Base-by-base conservation (phyloP, 2,329 filamentous ascomycete species). In the Diaporthe sp. region DNA sequence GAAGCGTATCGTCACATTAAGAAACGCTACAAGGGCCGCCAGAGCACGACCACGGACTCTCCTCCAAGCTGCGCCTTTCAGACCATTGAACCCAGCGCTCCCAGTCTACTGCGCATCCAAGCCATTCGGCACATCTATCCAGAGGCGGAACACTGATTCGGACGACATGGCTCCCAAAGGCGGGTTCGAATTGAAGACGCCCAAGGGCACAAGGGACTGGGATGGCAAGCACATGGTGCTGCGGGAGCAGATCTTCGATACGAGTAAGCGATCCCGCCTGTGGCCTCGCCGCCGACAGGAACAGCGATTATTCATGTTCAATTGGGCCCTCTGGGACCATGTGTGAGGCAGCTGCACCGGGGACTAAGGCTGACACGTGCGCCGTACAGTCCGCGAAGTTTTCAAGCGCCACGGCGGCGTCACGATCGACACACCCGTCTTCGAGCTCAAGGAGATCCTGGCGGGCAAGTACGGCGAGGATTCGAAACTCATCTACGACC, bases 401-500 rank as follows among this genome's bases (percentile, higher is more conserved):
- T 96, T 97, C 88, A 95, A 95, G 86, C 93, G 93, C 80, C 94
- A 96, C 87, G 94, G 94, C 82, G 94, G 90, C 77, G 92, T 94
- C 76, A 92, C 93, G 77, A 92, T 97, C 78, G 94, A 96, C 84
- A 97, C 94, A 75, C 91, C 90, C 78, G 94, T 97, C 76, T 98
- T 98, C 82, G 95, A 98, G 84, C 88, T 97, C 77, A 93, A 93
- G 82, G 95, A 97, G 80, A 96, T 97, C 78, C 89, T 98, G 53
- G 90, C 95, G 28, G 95, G 95, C 77, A 97, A 98, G 87, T 97
- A 97, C 87, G 95, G 95, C 83, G 95, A 98, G 86, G 95, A 98
- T 84, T 94, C 93, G 81, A 96, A 96, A 84, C 92, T 98, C 83
- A 97, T 97, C 85, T 97, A 97, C 86, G 94, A 97, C 83, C 89